These are phyloP conservation scores for Yarrowia sp. DNA, from an alignment of 805 yeast species.

Conservation along the genomic window DNA sequence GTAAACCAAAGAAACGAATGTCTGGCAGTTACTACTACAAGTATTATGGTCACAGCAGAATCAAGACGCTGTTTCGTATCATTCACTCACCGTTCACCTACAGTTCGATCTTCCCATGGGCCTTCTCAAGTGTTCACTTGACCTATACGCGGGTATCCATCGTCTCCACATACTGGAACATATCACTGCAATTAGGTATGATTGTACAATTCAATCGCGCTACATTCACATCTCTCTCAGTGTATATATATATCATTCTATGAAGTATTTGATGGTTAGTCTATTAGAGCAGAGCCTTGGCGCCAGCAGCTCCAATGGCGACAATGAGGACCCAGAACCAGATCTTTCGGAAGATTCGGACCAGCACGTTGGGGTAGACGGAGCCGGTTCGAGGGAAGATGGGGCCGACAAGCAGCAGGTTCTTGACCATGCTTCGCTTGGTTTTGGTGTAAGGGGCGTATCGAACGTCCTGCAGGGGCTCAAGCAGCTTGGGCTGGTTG, in stretches of 20 bases:
- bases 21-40: too few relatives aligned
- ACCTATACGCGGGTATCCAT: too few relatives aligned
- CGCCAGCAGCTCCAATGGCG: constrained; percentile 33
- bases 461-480: constrained; percentile 61
- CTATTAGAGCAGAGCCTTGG: constrained; percentile 25
- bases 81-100: too few relatives aligned
- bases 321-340: constrained; percentile 36
- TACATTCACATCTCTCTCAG: too few relatives aligned
- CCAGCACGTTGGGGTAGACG: constrained; percentile 34
- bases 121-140: too few relatives aligned
- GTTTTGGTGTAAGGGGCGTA: constrained; percentile 64
- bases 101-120: too few relatives aligned
- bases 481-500: constrained; percentile 69
- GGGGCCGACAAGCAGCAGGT: constrained; percentile 31
- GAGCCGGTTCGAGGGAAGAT: constrained; percentile 37
- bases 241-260: constrained; percentile 8
- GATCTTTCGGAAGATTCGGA: constrained; percentile 37
- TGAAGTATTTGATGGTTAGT: neutral
- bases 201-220: too few relatives aligned
- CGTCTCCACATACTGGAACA: too few relatives aligned
- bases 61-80: too few relatives aligned
- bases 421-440: constrained; percentile 45
- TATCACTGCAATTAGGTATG: too few relatives aligned
- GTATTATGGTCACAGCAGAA: too few relatives aligned
- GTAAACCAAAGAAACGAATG: too few relatives aligned